phyloP scores from a whole-genome alignment of 257 asterid genomes.

The Petunia secreta region DNA sequence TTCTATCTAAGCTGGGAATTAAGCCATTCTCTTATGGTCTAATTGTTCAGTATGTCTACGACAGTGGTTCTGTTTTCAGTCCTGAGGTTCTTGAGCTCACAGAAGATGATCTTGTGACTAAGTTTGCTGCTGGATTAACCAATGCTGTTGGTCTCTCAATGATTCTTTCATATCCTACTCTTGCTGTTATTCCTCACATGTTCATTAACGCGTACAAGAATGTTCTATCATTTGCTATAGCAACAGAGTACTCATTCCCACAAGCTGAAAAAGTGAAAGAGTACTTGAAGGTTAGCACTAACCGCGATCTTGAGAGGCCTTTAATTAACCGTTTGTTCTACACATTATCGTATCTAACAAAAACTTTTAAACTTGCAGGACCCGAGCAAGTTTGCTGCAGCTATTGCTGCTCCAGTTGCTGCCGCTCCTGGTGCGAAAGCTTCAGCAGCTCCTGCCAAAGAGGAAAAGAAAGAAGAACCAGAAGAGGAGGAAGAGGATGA shows the following conservation, averaged over 20 bases:
- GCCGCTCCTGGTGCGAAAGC: slow-evolving; percentile 22
- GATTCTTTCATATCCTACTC: slow-evolving; percentile 37
- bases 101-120: slow-evolving; percentile 37
- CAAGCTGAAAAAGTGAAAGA: slow-evolving; percentile 41
- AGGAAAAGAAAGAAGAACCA: slow-evolving; percentile 40
- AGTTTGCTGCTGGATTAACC: slow-evolving; percentile 38
- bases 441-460: slow-evolving; percentile 26
- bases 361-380: slow-evolving; percentile 29
- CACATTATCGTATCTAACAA: not conserved
- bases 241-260: slow-evolving; percentile 42
- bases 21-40: slow-evolving; percentile 52
- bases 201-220: slow-evolving; percentile 44
- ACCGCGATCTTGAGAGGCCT: not conserved
- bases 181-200: slow-evolving; percentile 41
- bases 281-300: slow-evolving; percentile 35
- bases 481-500: slow-evolving; percentile 42
- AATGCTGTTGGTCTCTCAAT: slow-evolving; percentile 33
- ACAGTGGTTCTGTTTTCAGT: slow-evolving; percentile 42
- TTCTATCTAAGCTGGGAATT: slow-evolving; percentile 41
- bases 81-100: slow-evolving; percentile 43
- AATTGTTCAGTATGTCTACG: slow-evolving; percentile 40
- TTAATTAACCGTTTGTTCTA: not conserved
- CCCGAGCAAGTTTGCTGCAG: slow-evolving; percentile 37
- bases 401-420: slow-evolving; percentile 14
- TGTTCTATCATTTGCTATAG: slow-evolving; percentile 37